Conservation (phyloP, 2,329 filamentous ascomycete genomes). For the Fusarium phyllophilum region DNA sequence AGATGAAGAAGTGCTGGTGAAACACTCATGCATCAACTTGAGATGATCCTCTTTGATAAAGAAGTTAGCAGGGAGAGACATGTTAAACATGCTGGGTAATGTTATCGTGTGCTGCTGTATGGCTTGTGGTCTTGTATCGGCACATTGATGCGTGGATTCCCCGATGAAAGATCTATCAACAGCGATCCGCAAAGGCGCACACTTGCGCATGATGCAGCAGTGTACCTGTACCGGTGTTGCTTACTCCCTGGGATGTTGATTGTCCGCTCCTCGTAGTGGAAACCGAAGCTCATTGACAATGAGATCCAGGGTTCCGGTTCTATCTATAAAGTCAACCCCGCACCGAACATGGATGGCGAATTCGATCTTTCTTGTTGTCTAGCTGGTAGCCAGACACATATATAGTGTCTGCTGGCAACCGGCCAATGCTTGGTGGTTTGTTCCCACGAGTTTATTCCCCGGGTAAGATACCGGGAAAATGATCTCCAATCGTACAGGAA, state of each 20-base stretch:
- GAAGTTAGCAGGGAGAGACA: background rate
- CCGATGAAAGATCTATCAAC: too few relatives aligned
- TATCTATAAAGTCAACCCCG: background rate
- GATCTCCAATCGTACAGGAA: rapidly evolving
- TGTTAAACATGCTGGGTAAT: background rate
- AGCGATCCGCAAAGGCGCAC: too few relatives aligned
- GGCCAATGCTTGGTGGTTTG: background rate
- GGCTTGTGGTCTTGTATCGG: background rate
- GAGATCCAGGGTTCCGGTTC: background rate
- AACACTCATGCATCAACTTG: background rate
- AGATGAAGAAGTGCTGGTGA: background rate
- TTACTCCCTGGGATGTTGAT: background rate
- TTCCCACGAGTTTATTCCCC: background rate
- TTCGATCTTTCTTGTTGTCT: background rate
- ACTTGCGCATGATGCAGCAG: too few relatives aligned
- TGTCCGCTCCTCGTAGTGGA: background rate
- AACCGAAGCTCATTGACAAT: background rate
- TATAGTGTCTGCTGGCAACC: background rate
- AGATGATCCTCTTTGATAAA: background rate
- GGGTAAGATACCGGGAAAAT: background rate
- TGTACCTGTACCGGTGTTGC: too few relatives aligned
- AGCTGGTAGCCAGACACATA: background rate
- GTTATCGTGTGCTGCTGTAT: background rate
- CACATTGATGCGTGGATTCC: background rate
- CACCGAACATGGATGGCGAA: background rate